Percentiles rank a stretch among this genome's conserved stretches.
Evolutionary conservation across 202 grass and related monocot genomes (phyloP).

Genomic region (Musa balbisiana): DNA sequence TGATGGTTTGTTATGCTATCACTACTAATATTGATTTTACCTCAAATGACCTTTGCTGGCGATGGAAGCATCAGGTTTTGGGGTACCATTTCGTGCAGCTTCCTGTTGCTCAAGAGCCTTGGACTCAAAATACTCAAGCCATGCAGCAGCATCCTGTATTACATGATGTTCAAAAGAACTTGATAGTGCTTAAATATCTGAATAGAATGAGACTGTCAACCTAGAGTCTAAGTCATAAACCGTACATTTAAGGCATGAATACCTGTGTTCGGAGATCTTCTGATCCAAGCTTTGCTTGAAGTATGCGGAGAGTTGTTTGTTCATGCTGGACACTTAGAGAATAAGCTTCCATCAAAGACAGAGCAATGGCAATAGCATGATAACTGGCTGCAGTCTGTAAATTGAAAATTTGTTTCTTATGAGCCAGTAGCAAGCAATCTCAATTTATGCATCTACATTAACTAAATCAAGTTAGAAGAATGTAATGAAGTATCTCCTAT

Average conservation of each 20-base stretch:
- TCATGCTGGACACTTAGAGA: constrained; percentile 98
- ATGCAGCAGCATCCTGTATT: constrained; percentile 91
- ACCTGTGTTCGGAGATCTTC: constrained; percentile 99
- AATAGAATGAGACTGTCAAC: constrained; percentile 5
- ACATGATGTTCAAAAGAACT: constrained; percentile 24
- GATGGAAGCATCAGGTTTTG: constrained; percentile 99
- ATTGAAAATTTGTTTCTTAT: constrained; percentile 1
- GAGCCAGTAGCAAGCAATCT: not conserved
- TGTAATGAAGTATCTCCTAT: not conserved
- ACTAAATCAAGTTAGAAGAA: not conserved
- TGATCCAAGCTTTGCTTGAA: constrained; percentile 95
- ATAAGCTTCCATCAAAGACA: constrained; percentile 99
- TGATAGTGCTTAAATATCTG: constrained; percentile 5
- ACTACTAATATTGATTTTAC: constrained; percentile 30
- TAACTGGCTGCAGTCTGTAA: constrained; percentile 97
- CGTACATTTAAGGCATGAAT: not conserved
- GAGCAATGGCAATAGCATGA: constrained; percentile 97
- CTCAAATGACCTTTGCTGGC: constrained; percentile 97
- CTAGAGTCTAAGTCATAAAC: not conserved
- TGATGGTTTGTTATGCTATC: not conserved
- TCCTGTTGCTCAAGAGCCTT: constrained; percentile 98
- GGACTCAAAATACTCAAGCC: constrained; percentile 96
- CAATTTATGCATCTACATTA: not conserved
- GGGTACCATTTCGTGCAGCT: constrained; percentile 96
- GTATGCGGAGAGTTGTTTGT: constrained; percentile 90